Percentiles rank a stretch among this genome's conserved stretches.
Evolutionary conservation across 495 filamentous ascomycete genomes (phyloP).

Genomic region (Penicillium bialowiezense): DNA sequence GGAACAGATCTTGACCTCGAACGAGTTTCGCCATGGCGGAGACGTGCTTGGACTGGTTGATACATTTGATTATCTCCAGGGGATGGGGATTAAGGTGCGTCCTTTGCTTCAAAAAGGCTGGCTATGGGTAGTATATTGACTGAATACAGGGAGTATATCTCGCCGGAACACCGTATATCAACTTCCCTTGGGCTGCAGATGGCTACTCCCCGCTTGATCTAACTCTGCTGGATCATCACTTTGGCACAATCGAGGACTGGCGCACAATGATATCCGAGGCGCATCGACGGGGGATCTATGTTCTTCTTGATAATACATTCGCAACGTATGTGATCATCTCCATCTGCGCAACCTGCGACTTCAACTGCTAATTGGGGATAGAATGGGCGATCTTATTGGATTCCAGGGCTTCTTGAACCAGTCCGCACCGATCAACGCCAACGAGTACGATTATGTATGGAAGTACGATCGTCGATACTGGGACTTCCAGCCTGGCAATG

Average conservation of each 20-base stretch:
- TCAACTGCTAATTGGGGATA: conserved; percentile 7
- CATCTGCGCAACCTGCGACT: not conserved
- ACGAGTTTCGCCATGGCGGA: conserved; percentile 37
- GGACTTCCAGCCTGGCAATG: conserved; percentile 32
- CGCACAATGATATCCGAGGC: conserved; percentile 27
- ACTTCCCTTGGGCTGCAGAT: conserved; percentile 36
- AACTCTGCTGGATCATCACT: conserved; percentile 36
- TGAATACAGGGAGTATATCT: conserved; percentile 11
- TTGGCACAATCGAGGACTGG: conserved; percentile 35
- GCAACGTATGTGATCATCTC: conserved; percentile 26
- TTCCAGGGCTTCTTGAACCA: conserved; percentile 41
- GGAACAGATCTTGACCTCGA: conserved; percentile 36
- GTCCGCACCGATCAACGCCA: conserved; percentile 36
- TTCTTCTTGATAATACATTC: conserved; percentile 37
- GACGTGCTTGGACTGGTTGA: conserved; percentile 33
- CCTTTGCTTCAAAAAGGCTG: conserved; percentile 5
- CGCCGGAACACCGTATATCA: conserved; percentile 37
- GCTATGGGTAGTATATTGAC: conserved; percentile 2
- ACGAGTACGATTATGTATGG: conserved; percentile 40
- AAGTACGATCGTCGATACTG: conserved; percentile 40
- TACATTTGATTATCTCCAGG: conserved; percentile 37
- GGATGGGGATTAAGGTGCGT: conserved; percentile 33
- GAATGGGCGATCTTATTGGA: conserved; percentile 45
- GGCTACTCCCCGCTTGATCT: conserved; percentile 35
- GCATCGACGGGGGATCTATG: conserved; percentile 35